These are phyloP conservation scores for Colletotrichum scovillei DNA, from an alignment of 2,329 filamentous ascomycete species.

Conservation along the genomic window DNA sequence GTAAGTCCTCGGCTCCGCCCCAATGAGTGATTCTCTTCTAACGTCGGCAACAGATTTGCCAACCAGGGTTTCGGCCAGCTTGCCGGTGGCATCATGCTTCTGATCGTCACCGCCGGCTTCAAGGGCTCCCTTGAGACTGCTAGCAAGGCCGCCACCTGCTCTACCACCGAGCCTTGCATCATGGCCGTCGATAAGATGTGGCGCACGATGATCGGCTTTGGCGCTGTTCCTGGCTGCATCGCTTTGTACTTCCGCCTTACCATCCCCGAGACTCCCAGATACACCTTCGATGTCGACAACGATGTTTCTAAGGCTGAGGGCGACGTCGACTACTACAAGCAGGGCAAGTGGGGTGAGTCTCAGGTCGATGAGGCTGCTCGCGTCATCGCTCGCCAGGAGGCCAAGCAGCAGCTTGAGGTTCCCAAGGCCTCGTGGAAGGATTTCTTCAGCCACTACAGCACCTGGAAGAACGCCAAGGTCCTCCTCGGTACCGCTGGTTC, in stretches of 20 bases:
- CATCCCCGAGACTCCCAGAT: conserved; percentile 88
- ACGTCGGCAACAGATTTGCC: conserved; percentile 56
- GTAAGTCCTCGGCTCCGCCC: neutral
- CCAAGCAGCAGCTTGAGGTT: conserved; percentile 66
- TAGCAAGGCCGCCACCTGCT: conserved; percentile 64
- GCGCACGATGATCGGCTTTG: conserved; percentile 74
- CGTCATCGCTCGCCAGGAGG: conserved; percentile 65
- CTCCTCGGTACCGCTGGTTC: conserved; percentile 84
- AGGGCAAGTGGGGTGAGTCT: conserved; percentile 68
- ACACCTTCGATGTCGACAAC: conserved; percentile 84
- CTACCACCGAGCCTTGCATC: conserved; percentile 61
- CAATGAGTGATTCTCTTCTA: neutral
- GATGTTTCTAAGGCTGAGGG: conserved; percentile 80
- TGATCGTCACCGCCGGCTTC: conserved; percentile 78
- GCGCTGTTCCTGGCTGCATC: conserved; percentile 74
- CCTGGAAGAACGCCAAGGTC: conserved; percentile 78
- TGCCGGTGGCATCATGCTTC: conserved; percentile 79
- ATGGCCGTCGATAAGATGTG: conserved; percentile 68
- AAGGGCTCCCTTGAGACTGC: conserved; percentile 69
- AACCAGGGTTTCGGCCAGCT: conserved; percentile 75
- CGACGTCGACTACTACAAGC: conserved; percentile 81
- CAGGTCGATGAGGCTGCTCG: conserved; percentile 74
- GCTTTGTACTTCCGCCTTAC: conserved; percentile 82
- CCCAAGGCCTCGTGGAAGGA: conserved; percentile 79
- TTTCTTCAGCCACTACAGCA: conserved; percentile 76